Evolutionary conservation across 2,329 filamentous ascomycete species (phyloP).

Genomic region (Tricladium varicosporioides): DNA sequence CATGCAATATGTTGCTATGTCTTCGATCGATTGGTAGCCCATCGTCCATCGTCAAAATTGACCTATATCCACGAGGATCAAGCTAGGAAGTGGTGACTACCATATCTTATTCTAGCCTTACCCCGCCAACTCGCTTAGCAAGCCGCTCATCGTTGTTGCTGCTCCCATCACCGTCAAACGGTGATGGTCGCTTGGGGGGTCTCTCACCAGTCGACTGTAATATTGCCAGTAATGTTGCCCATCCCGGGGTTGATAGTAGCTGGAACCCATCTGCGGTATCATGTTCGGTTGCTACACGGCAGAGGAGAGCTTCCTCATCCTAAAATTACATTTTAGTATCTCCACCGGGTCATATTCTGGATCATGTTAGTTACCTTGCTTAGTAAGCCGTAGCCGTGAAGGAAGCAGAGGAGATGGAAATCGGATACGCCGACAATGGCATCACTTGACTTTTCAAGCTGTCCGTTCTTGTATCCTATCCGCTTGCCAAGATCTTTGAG

Average conservation of each 20-base stretch:
- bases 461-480: constrained; percentile 58
- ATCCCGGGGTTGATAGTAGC: constrained; percentile 82
- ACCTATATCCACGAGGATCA: constrained; percentile 25
- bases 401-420: constrained; percentile 90
- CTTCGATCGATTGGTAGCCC: background rate
- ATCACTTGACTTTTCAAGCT: constrained; percentile 57
- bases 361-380: constrained; percentile 65
- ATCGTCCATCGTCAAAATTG: background rate
- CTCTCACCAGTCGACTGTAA: constrained; percentile 97
- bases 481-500: constrained; percentile 61
- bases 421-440: constrained; percentile 75
- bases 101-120: constrained; percentile 45
- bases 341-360: background rate
- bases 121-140: constrained; percentile 65
- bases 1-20: background rate
- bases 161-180: constrained; percentile 28
- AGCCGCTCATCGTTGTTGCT: constrained; percentile 39
- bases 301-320: constrained; percentile 87
- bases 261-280: constrained; percentile 79
- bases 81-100: constrained; percentile 18
- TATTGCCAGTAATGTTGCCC: constrained; percentile 91
- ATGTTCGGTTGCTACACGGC: constrained; percentile 77
- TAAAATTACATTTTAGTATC: constrained; percentile 39
- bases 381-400: constrained; percentile 77
- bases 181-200: constrained; percentile 70